Evolutionary conservation across 2,329 filamentous ascomycete species (phyloP).

Genomic region (Fusarium tricinctum): DNA sequence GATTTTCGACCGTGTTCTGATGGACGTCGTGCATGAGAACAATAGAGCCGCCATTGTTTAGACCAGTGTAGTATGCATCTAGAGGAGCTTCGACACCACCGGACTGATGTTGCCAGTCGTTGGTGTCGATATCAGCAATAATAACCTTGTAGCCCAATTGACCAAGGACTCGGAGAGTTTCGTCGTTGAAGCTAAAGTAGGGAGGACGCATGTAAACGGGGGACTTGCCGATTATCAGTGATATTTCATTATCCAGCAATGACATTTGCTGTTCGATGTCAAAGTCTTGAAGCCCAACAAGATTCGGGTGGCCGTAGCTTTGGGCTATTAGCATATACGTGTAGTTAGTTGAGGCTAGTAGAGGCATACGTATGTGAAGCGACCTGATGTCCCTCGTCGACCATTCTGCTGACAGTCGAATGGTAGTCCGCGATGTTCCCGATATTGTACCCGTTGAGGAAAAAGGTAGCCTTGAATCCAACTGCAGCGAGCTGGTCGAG

Average conservation of each 20-base stretch:
- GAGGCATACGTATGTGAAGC: conserved; percentile 21
- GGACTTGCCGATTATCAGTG: conserved; percentile 23
- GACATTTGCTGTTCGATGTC: conserved; percentile 30
- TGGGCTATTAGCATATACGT: background rate
- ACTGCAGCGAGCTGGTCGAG: conserved; percentile 28
- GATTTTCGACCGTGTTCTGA: conserved; percentile 23
- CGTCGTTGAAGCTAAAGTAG: conserved; percentile 26
- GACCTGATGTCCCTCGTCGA: conserved; percentile 21
- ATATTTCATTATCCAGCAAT: conserved; percentile 6
- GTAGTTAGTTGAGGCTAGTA: background rate
- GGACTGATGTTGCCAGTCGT: conserved; percentile 24
- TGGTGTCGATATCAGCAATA: conserved; percentile 35
- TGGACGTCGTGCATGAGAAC: conserved; percentile 31
- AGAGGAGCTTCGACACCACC: conserved; percentile 14
- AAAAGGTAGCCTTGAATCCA: conserved; percentile 20
- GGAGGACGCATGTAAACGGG: conserved; percentile 31
- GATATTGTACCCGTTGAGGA: conserved; percentile 17
- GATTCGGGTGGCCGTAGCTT: conserved; percentile 24
- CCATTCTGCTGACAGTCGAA: conserved; percentile 18
- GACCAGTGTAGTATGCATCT: conserved; percentile 8
- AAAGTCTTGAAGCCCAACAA: conserved; percentile 4
- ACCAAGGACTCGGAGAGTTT: conserved; percentile 16
- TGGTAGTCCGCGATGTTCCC: conserved; percentile 26
- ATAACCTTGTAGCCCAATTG: conserved; percentile 25
- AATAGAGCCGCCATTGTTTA: conserved; percentile 20